phyloP scores from a whole-genome alignment of 2,329 filamentous ascomycete species.

The Blastomyces gilchristii region DNA sequence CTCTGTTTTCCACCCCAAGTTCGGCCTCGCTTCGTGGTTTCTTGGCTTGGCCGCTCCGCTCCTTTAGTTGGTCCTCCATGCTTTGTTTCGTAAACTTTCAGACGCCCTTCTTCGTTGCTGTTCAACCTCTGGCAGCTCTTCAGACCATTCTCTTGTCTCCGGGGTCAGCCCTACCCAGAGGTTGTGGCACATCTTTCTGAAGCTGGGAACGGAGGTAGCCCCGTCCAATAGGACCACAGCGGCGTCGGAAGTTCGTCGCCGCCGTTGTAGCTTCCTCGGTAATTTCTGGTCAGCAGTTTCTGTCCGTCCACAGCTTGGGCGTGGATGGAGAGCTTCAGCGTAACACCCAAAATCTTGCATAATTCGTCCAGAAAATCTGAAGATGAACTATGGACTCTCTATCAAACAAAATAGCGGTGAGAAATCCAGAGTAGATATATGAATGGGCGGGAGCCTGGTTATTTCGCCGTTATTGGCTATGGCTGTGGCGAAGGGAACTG shows the following conservation, averaged over 20 bases:
- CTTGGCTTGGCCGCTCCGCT: not conserved
- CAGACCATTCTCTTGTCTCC: not conserved
- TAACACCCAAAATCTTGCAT: constrained; percentile 13
- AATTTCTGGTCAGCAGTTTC: constrained; percentile 19
- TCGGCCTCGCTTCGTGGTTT: constrained; percentile 1
- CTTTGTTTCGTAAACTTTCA: constrained; percentile 4
- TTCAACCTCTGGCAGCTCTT: not conserved
- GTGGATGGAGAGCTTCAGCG: constrained; percentile 19
- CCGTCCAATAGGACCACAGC: not conserved
- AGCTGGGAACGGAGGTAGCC: constrained; percentile 4
- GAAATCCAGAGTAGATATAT: not conserved
- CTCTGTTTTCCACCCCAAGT: constrained; percentile 4
- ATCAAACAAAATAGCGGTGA: not conserved
- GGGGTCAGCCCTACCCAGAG: not conserved
- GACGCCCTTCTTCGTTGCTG: not conserved
- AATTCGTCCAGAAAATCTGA: constrained; percentile 17
- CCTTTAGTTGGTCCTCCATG: constrained; percentile 1
- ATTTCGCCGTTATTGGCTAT: constrained; percentile 8
- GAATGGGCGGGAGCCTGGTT: constrained; percentile 10
- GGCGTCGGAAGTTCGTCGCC: constrained; percentile 16
- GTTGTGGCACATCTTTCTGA: constrained; percentile 3
- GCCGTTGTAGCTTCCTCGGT: constrained; percentile 7
- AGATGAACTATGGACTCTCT: constrained; percentile 12
- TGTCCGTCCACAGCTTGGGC: constrained; percentile 19
- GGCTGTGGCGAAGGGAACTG: constrained; percentile 6